Conservation (phyloP, 306 rosid genomes). For the Malus sieversii region DNA sequence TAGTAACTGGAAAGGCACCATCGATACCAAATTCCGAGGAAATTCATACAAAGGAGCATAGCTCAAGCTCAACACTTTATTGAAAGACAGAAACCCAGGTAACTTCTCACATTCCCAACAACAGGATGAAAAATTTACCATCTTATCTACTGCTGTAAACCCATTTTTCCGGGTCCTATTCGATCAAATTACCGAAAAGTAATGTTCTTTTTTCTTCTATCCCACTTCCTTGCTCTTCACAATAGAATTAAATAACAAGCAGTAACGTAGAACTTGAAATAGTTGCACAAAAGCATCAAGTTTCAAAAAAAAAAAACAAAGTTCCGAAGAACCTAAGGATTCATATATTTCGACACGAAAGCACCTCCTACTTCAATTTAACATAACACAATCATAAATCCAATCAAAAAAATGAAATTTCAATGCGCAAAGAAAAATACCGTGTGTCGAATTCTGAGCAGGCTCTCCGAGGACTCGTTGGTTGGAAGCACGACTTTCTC, state of each 20-base stretch:
- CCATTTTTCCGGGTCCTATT: not conserved
- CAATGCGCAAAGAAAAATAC: conserved; percentile 23
- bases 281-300: not conserved
- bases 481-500: conserved; percentile 66
- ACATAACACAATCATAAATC: not conserved
- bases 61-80: not conserved
- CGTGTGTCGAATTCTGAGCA: conserved; percentile 91
- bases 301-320: not conserved
- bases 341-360: not conserved
- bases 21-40: not conserved
- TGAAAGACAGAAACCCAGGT: not conserved
- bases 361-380: not conserved
- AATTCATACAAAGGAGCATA: not conserved
- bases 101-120: not conserved
- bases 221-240: not conserved
- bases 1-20: not conserved
- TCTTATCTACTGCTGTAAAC: not conserved
- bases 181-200: not conserved
- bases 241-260: not conserved
- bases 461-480: conserved; percentile 66
- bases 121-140: not conserved
- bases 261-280: not conserved
- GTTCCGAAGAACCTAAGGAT: not conserved
- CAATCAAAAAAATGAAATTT: not conserved
- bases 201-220: not conserved